A percentile compares a stretch with the other conserved stretches of the same genome.
Conservation (phyloP, 202 grass and related monocot species). For the Sporobolus alterniflorus region DNA sequence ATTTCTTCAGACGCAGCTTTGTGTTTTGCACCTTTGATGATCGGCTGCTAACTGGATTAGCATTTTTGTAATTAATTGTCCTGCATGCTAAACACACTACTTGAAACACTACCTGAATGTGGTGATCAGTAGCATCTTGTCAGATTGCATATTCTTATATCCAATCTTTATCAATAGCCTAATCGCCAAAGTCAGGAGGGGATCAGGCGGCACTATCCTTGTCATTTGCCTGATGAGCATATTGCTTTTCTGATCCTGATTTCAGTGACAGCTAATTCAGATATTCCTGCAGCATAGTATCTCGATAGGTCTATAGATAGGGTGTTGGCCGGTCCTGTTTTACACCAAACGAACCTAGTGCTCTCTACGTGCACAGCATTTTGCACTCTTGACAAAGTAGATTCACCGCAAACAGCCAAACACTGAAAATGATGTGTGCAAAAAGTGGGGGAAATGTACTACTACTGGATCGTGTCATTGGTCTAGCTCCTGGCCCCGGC, state of each 20-base stretch:
- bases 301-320: not conserved
- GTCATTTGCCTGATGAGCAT: conserved; percentile 19
- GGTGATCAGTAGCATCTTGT: not conserved
- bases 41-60: not conserved
- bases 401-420: not conserved
- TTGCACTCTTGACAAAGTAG: not conserved
- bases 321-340: not conserved
- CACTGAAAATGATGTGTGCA: conserved; percentile 9
- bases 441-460: not conserved
- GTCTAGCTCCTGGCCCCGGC: not conserved
- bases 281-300: not conserved
- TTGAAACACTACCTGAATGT: too few relatives aligned
- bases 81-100: too few relatives aligned
- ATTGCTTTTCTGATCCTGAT: conserved; percentile 6
- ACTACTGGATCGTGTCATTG: not conserved
- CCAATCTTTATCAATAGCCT: not conserved
- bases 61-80: not conserved
- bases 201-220: conserved; percentile 15
- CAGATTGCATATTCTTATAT: not conserved
- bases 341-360: not conserved
- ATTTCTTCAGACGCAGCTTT: not conserved
- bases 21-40: not conserved
- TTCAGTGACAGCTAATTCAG: not conserved
- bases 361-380: not conserved
- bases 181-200: conserved; percentile 1